Evolutionary conservation across 139 green algal species (phyloP).

Genomic region (Volvox africanus): DNA sequence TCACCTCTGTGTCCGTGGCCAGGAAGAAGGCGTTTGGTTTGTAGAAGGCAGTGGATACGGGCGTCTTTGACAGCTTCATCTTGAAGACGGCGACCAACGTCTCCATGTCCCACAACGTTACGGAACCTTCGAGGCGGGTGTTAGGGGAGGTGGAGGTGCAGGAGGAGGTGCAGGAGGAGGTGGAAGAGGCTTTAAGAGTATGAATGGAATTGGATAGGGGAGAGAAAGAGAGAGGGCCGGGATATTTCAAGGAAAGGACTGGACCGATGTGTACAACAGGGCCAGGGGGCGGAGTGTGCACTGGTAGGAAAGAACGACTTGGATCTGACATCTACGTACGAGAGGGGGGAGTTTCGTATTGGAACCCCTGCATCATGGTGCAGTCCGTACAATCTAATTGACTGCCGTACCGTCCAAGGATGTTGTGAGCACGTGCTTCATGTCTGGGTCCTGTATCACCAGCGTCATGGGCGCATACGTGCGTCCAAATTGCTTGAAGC

Average conservation of each 20-base stretch:
- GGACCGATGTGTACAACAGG: no score
- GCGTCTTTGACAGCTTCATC: slow-evolving; percentile 48
- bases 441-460: slow-evolving; percentile 22
- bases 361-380: no score
- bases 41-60: slow-evolving; percentile 32
- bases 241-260: no score
- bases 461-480: slow-evolving; percentile 11
- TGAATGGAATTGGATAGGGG: no score
- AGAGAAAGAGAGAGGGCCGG: no score
- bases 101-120: slow-evolving; percentile 52
- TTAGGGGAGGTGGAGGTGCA: neutral
- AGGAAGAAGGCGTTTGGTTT: slow-evolving; percentile 39
- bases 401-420: slow-evolving; percentile 28
- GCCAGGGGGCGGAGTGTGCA: no score
- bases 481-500: slow-evolving; percentile 47
- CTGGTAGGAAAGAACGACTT: no score
- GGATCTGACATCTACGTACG: no score
- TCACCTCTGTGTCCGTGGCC: slow-evolving; percentile 43
- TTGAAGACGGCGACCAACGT: slow-evolving; percentile 52
- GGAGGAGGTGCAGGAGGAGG: neutral
- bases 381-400: neutral
- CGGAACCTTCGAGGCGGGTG: slow-evolving; percentile 5
- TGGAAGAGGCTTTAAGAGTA: neutral
- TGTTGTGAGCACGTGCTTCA: slow-evolving; percentile 40
- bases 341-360: no score